phyloP scores from a whole-genome alignment of 2,329 filamentous ascomycete species.

The Colletotrichum spaethianum region DNA sequence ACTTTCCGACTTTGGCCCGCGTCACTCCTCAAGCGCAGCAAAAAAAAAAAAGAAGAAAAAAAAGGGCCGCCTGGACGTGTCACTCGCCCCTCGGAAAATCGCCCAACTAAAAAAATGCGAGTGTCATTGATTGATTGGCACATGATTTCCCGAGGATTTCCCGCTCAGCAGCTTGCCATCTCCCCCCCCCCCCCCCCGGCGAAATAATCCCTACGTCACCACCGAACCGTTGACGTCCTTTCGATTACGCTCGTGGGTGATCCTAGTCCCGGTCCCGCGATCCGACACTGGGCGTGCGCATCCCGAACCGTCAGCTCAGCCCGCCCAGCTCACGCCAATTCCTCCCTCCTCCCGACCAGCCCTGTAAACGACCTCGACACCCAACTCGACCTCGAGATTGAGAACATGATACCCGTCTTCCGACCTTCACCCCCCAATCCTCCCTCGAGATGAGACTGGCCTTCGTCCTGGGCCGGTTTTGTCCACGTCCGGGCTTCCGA shows the following conservation, averaged over 20 bases:
- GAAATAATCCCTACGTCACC: slow-evolving; percentile 48
- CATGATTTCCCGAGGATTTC: slow-evolving; percentile 42
- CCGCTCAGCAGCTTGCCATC: slow-evolving; percentile 43
- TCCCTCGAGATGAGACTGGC: slow-evolving; percentile 61
- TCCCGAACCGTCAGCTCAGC: background rate
- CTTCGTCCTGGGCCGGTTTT: slow-evolving; percentile 60
- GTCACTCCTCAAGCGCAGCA: no score
- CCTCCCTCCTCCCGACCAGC: background rate
- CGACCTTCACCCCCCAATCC: slow-evolving; percentile 11
- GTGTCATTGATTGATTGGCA: slow-evolving; percentile 24
- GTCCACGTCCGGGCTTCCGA: slow-evolving; percentile 55
- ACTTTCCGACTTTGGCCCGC: slow-evolving; percentile 20
- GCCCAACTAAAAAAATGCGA: no score
- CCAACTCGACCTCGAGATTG: slow-evolving; percentile 9
- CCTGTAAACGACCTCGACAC: background rate
- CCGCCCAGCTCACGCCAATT: background rate
- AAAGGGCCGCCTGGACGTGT: background rate
- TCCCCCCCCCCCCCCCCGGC: background rate
- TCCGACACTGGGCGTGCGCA: slow-evolving; percentile 25
- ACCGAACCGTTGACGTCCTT: slow-evolving; percentile 14
- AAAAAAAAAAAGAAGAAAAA: background rate
- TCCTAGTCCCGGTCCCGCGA: slow-evolving; percentile 23
- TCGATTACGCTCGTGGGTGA: slow-evolving; percentile 6
- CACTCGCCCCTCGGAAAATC: no score
- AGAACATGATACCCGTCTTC: slow-evolving; percentile 42